A percentile compares a stretch with the other conserved stretches of the same genome.
Evolutionary conservation across 495 filamentous ascomycete species (phyloP).

Genomic region (Penicillium robsamsonii): DNA sequence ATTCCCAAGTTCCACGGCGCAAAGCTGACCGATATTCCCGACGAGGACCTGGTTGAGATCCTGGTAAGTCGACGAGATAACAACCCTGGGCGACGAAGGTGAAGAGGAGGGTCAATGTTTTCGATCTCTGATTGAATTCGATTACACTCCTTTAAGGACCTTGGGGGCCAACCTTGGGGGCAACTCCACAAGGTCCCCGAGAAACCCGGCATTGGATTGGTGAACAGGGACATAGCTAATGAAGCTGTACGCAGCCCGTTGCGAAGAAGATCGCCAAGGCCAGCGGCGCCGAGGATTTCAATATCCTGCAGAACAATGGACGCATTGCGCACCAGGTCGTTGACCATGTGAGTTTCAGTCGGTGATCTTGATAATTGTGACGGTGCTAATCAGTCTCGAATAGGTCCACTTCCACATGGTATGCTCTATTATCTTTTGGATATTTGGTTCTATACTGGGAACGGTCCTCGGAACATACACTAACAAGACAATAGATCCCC

Average conservation of each 20-base stretch:
- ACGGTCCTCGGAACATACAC: not conserved
- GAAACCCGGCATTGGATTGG: not conserved
- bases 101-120: not conserved
- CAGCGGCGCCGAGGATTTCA: slow-evolving; percentile 75
- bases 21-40: slow-evolving; percentile 90
- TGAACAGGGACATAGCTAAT: slow-evolving; percentile 12
- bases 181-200: slow-evolving; percentile 22
- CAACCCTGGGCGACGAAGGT: not conserved
- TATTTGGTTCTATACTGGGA: not conserved
- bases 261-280: slow-evolving; percentile 84
- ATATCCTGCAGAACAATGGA: slow-evolving; percentile 97
- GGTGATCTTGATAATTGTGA: not conserved
- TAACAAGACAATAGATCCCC: slow-evolving; percentile 64
- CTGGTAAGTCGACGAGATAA: slow-evolving; percentile 53
- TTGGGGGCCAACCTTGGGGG: not conserved
- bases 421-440: slow-evolving; percentile 22
- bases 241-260: slow-evolving; percentile 57
- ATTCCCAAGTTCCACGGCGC: slow-evolving; percentile 95
- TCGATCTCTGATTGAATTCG: not conserved
- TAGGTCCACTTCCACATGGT: slow-evolving; percentile 95
- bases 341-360: slow-evolving; percentile 66
- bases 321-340: slow-evolving; percentile 90
- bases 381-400: not conserved
- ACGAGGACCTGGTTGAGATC: slow-evolving; percentile 80
- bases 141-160: not conserved